Conservation (phyloP, 371 early-diverging fungal genomes). For the Mortierella sp. region DNA sequence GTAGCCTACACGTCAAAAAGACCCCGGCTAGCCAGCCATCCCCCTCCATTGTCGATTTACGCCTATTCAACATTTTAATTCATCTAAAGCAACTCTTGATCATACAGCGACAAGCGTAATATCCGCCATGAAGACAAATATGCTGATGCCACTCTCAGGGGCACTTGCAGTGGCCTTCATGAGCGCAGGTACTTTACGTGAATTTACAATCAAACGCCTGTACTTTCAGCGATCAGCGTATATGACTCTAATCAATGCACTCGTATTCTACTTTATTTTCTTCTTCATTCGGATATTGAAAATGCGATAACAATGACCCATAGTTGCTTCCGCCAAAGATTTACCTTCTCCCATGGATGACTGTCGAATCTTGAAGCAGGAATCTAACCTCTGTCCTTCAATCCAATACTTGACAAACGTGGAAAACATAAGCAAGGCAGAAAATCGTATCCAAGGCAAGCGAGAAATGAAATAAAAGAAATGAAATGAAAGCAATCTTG, state of each 20-base stretch:
- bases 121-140: constrained; percentile 15
- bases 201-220: too few species aligned
- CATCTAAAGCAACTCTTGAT: neutral
- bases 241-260: neutral
- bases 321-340: constrained; percentile 9
- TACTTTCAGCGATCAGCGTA: too few species aligned
- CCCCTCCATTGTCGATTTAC: neutral
- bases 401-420: constrained; percentile 35
- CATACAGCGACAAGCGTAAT: neutral
- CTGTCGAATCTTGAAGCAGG: constrained; percentile 27
- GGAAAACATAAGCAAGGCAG: constrained; percentile 2
- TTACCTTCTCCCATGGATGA: neutral
- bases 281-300: too few species aligned
- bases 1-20: too few species aligned
- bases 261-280: neutral
- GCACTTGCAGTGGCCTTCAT: constrained; percentile 18
- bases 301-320: too few species aligned
- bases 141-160: constrained; percentile 16
- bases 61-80: neutral
- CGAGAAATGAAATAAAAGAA: neutral
- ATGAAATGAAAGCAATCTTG: neutral
- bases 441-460: constrained; percentile 32
- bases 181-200: constrained; percentile 11
- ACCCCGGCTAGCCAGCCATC: too few species aligned
- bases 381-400: constrained; percentile 22